A percentile compares a stretch with the other conserved stretches of the same genome.
phyloP scores from a whole-genome alignment of 2,329 filamentous ascomycete genomes.

The Paecilomyces formosus region DNA sequence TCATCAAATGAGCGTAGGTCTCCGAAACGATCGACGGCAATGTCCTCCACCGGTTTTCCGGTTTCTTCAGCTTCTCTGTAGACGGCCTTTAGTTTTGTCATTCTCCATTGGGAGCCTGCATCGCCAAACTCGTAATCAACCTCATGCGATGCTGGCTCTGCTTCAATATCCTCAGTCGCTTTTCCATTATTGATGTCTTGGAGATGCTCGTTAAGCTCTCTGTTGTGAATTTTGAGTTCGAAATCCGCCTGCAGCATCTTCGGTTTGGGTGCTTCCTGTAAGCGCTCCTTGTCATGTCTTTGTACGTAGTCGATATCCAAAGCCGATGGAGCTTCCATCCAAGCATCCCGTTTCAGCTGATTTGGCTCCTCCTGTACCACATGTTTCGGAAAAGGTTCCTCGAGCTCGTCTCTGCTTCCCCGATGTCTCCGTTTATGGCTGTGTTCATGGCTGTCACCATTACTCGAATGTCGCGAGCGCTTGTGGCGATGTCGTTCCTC shows the following conservation, averaged over 20 bases:
- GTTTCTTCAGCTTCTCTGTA: conserved; percentile 72
- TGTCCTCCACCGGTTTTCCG: conserved; percentile 65
- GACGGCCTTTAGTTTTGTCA: conserved; percentile 86
- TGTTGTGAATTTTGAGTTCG: conserved; percentile 65
- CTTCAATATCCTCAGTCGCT: conserved; percentile 44
- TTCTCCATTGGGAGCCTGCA: conserved; percentile 83
- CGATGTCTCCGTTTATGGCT: conserved; percentile 41
- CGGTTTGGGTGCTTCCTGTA: conserved; percentile 35
- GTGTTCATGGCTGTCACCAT: conserved; percentile 43
- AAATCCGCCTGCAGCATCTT: conserved; percentile 49
- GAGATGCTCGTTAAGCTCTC: conserved; percentile 71
- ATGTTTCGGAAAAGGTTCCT: conserved; percentile 23
- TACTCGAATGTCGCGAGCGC: conserved; percentile 49
- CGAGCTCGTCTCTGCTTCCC: conserved; percentile 36
- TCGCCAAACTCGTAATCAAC: conserved; percentile 85
- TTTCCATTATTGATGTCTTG: conserved; percentile 54
- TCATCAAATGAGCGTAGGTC: conserved; percentile 81
- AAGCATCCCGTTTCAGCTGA: conserved; percentile 65
- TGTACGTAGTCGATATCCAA: conserved; percentile 71
- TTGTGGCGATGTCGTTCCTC: conserved; percentile 57
- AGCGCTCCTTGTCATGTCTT: conserved; percentile 53
- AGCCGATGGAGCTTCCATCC: conserved; percentile 86
- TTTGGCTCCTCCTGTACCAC: conserved; percentile 33
- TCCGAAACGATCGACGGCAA: conserved; percentile 77
- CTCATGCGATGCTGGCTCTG: conserved; percentile 51